These are phyloP conservation scores for Myriosclerotinia duriaeana DNA, from an alignment of 2,329 filamentous ascomycete genomes.

Conservation along the genomic window DNA sequence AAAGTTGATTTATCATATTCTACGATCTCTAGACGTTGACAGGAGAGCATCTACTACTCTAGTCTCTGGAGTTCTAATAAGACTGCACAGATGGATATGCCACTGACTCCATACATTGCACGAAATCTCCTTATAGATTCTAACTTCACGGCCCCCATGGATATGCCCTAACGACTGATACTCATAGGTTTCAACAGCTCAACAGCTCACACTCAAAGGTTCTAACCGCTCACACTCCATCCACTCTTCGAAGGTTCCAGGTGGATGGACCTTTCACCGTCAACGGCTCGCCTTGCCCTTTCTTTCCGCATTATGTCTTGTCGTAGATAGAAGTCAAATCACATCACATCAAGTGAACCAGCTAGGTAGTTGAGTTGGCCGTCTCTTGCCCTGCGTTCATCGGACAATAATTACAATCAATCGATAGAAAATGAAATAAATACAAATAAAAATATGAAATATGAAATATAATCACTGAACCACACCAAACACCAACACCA, in stretches of 20 bases:
- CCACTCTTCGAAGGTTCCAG: neutral
- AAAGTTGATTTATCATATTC: constrained; percentile 14
- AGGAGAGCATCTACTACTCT: neutral
- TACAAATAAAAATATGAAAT: neutral
- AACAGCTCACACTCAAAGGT: no score
- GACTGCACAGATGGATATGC: neutral
- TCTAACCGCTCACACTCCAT: neutral
- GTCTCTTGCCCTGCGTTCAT: constrained; percentile 9
- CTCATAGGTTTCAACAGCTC: no score
- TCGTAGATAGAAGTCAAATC: neutral
- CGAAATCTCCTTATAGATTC: neutral
- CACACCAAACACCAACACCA: neutral
- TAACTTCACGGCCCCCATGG: neutral
- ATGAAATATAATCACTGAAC: neutral
- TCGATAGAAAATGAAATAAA: neutral
- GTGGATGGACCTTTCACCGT: neutral
- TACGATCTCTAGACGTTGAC: constrained; percentile 13
- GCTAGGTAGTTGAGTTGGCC: neutral
- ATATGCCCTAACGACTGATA: no score
- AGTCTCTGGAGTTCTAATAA: neutral
- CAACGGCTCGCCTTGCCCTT: neutral
- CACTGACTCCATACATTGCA: neutral
- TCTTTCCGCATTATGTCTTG: neutral
- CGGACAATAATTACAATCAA: neutral
- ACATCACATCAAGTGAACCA: neutral